Conservation (phyloP, 257 asterid species). For the Jasminum sambac region DNA sequence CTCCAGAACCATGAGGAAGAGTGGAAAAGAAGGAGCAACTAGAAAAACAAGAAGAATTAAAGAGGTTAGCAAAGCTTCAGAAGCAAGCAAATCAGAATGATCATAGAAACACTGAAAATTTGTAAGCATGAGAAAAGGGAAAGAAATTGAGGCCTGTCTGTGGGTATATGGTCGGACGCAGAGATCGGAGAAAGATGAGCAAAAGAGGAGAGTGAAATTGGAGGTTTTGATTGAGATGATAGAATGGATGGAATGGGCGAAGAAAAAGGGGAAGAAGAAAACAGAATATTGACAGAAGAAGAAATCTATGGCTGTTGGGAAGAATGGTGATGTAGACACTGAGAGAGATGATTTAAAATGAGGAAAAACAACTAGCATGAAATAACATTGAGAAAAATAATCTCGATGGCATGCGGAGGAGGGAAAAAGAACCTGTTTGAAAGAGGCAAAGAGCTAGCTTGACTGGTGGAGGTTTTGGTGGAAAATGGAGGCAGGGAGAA, state of each 20-base stretch:
- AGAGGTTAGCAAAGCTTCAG: constrained; percentile 8
- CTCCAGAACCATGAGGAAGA: constrained; percentile 38
- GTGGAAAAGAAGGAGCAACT: constrained; percentile 23
- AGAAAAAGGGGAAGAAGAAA: background rate
- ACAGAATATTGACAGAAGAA: too few species aligned
- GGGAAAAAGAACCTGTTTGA: constrained; percentile 15
- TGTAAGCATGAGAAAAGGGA: background rate
- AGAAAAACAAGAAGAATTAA: constrained; percentile 15
- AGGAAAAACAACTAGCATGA: background rate
- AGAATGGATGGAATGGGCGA: constrained; percentile 4
- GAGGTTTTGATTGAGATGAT: constrained; percentile 15
- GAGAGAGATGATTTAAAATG: too few species aligned
- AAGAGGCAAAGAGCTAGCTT: too few species aligned
- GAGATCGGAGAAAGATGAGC: too few species aligned
- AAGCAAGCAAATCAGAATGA: constrained; percentile 14
- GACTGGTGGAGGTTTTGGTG: too few species aligned
- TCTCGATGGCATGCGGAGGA: too few species aligned
- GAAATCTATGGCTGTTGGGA: constrained; percentile 21
- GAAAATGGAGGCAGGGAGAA: constrained; percentile 16
- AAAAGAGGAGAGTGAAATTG: constrained; percentile 7
- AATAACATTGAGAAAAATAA: constrained; percentile 16
- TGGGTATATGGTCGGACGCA: too few species aligned
- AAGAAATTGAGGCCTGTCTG: constrained; percentile 7
- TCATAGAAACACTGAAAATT: background rate
- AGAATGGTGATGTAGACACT: constrained; percentile 5